Evolutionary conservation across 2,329 filamentous ascomycete genomes (phyloP), one percentile per base, ranked within the genome.

Genomic region (Incumbomyces delicatus): DNA sequence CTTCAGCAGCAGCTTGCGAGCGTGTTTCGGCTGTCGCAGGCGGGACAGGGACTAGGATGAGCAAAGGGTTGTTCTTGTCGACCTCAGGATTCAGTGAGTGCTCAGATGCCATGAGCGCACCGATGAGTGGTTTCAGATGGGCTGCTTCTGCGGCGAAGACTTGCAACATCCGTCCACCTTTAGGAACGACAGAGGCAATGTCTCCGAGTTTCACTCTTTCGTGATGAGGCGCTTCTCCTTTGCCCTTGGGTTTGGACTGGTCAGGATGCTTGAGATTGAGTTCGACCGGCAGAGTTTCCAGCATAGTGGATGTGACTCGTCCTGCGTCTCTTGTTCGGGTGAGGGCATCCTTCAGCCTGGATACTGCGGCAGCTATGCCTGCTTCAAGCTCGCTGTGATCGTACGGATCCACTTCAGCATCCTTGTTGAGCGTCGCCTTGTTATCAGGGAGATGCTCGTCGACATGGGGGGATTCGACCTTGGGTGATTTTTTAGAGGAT

Each of bases 181-280:
- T 80, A 0, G 79, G 78, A 33, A 85, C 68, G 13, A 85, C 77
- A 58, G 83, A 81, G 2, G 80, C 81, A 47, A 86, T 58, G 58
- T 84, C 80, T 8, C 74, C 71, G 42, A 86, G 56, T 51, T 66
- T 71, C 41, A 76, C 69, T 1, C 64, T 74, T 16, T 63, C 63
- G 20, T 56, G 53, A 32, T 57, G 55, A 10, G 37, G 35, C 16
- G 48, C 30, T 38, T 72, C 70, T 51, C 72, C 67, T 51, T 79
- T 74, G 17, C 75, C 73, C 42, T 68, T 65, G 41, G 68, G 72
- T 14, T 58, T 60, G 2, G 42, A 45, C 16, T 45, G 42, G 30
- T 45, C 42, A n/a, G 42, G 42, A 31, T 45, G 42, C 40, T 64
- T 67, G 48, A 80, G 77, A 49, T 66, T 70, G 40, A 81, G 57